Base-by-base conservation (phyloP, 2,329 filamentous ascomycete species). In the Zasmidium citrigriseum region DNA sequence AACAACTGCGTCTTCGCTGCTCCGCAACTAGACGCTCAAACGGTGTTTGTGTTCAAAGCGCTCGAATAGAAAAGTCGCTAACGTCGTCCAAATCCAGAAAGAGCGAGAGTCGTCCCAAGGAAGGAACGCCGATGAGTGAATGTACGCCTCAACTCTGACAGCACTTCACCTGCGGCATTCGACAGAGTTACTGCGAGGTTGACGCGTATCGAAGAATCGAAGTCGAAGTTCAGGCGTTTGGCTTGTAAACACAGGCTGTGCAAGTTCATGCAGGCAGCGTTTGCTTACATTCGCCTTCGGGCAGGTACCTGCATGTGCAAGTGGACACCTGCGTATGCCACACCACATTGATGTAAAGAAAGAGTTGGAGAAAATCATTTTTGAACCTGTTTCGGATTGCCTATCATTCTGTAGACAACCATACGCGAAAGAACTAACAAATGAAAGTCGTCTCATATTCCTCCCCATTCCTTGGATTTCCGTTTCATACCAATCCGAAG, bases 371-470 rank as follows among this genome's bases (percentile, higher is more conserved):
- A 14, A 16, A 2, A 45, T 4, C 24, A 23, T 44, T n/a, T 61
- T 51, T 56, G 50, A 64, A 57, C 45, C 41, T 54, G 55, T 63
- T 65, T 59, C 54, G 52, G 61, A 52, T 45, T 53, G 58, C 60
- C 57, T 60, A 56, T 59, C 51, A 49, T 41, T 49, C 23, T 29
- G 53, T 25, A 59, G 60, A 65, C 56, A 63, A 61, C 60, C 63
- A 65, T 61, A 52, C 57, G 57, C 54, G 34, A 53, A 54, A 34
- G 50, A 54, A 56, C 61, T 60, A 63, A 65, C 63, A 65, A 63
- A 65, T 55, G 58, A 65, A 61, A 65, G 61, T 65, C 62, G 55
- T 60, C 38, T 48, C 59, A 61, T 61, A 46, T 41, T 59, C 58
- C 56, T 45, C 44, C 51, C 55, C 51, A 52, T 24, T 44, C 48